A percentile compares a stretch with the other conserved stretches of the same genome.
Evolutionary conservation across 2,329 filamentous ascomycete genomes (phyloP).

Genomic region (Fusarium nurragi): DNA sequence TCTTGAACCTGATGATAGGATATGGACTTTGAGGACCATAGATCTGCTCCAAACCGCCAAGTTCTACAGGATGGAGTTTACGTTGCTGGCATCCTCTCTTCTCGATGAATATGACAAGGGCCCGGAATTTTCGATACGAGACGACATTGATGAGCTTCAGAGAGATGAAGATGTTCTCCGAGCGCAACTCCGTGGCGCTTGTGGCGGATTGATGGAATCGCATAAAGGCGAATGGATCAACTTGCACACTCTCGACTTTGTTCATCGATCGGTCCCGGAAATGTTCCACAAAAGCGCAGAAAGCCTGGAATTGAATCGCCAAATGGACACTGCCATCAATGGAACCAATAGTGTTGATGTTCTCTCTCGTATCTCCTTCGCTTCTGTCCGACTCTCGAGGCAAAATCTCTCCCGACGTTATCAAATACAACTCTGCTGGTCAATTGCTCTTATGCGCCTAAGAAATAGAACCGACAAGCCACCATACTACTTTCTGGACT

Average conservation of each 20-base stretch:
- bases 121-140: fast-evolving
- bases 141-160: fast-evolving
- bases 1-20: background rate
- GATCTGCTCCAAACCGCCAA: background rate
- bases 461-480: fast-evolving
- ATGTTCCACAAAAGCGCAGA: fast-evolving
- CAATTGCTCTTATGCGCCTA: background rate
- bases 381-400: fast-evolving
- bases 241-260: background rate
- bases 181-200: background rate
- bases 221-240: fast-evolving
- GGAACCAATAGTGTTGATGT: background rate
- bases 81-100: background rate
- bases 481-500: background rate
- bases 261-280: background rate
- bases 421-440: fast-evolving
- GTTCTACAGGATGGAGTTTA: fast-evolving
- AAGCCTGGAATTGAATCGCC: fast-evolving
- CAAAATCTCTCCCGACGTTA: fast-evolving
- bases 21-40: background rate
- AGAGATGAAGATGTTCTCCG: background rate
- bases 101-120: background rate
- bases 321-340: background rate
- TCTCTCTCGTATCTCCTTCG: background rate
- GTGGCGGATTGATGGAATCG: background rate